Conservation (phyloP, 2,329 filamentous ascomycete genomes). For the Neospermospora avenae region DNA sequence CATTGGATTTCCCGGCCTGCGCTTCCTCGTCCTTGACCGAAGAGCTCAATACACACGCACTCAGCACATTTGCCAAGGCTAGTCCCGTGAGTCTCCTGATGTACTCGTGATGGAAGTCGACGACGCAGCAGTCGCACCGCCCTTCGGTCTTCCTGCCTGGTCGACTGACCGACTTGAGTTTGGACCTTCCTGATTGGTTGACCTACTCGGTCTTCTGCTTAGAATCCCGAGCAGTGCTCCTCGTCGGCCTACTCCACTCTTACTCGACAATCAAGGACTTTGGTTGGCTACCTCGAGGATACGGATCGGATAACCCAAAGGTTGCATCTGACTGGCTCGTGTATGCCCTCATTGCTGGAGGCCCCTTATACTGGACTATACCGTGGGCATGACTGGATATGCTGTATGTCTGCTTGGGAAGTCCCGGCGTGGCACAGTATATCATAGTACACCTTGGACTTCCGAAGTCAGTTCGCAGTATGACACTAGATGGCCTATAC, state of each 20-base stretch:
- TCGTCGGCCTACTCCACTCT: not conserved
- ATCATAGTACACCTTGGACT: not conserved
- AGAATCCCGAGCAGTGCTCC: not conserved
- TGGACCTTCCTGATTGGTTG: not conserved
- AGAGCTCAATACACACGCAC: slow-evolving; percentile 11
- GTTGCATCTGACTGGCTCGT: not conserved
- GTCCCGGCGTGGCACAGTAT: not conserved
- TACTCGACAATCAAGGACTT: not conserved
- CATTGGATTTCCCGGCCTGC: slow-evolving; percentile 16
- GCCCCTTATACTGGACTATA: slow-evolving; percentile 3
- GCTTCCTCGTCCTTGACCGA: slow-evolving; percentile 16
- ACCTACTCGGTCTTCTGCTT: slow-evolving; percentile 1
- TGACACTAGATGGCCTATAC: not conserved
- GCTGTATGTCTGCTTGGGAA: not conserved
- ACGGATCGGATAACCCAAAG: not conserved
- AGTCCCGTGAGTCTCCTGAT: not conserved
- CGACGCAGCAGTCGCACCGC: not conserved
- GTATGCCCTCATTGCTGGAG: not conserved
- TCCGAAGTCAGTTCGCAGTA: not conserved
- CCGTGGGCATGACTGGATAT: not conserved
- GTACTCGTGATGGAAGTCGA: not conserved
- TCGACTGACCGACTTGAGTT: not conserved
- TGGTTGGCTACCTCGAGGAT: not conserved
- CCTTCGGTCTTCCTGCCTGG: not conserved
- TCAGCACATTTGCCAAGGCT: slow-evolving; percentile 11